Percentiles rank a stretch among this genome's conserved stretches.
phyloP scores from a whole-genome alignment of 352 stramenopile species.

The Phytophthora citrophthora region DNA sequence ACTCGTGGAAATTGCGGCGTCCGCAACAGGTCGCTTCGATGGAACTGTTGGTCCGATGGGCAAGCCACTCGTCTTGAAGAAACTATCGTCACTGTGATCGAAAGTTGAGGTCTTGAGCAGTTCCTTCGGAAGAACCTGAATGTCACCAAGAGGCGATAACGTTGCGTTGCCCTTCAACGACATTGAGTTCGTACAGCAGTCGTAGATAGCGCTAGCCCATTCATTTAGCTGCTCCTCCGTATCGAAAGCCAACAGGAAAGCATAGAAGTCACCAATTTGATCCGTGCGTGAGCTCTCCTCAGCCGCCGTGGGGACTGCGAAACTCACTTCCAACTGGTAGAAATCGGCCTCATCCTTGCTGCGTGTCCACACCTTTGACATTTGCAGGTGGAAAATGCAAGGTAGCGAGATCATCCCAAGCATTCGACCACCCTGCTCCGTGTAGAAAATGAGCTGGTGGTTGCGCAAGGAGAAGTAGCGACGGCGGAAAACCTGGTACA shows the following conservation, averaged over 20 bases:
- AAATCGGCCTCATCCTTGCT: conserved; percentile 77
- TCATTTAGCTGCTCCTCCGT: conserved; percentile 72
- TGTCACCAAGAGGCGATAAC: conserved; percentile 66
- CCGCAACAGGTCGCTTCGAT: conserved; percentile 22
- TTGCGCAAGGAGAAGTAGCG: conserved; percentile 87
- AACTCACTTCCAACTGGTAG: conserved; percentile 87
- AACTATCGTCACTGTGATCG: conserved; percentile 49
- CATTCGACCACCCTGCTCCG: conserved; percentile 65
- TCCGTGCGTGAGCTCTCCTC: conserved; percentile 67
- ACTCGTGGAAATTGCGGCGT: conserved; percentile 19
- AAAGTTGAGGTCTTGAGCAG: conserved; percentile 86
- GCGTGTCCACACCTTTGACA: conserved; percentile 81
- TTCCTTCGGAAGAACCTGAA: conserved; percentile 85
- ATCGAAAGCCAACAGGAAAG: conserved; percentile 80
- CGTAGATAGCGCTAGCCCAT: conserved; percentile 82
- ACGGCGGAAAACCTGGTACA: conserved; percentile 86
- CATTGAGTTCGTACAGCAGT: conserved; percentile 90
- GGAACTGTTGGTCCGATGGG: conserved; percentile 24
- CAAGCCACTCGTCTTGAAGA: conserved; percentile 40
- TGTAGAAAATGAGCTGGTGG: conserved; percentile 85
- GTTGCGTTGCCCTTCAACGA: conserved; percentile 74
- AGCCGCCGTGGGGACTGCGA: conserved; percentile 67
- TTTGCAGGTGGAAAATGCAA: conserved; percentile 79
- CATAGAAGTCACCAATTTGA: conserved; percentile 82
- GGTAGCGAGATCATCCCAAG: conserved; percentile 83